Evolutionary conservation across 1,284 basidiomycete genomes (phyloP).

Genomic region (Ceratobasidium sp.): DNA sequence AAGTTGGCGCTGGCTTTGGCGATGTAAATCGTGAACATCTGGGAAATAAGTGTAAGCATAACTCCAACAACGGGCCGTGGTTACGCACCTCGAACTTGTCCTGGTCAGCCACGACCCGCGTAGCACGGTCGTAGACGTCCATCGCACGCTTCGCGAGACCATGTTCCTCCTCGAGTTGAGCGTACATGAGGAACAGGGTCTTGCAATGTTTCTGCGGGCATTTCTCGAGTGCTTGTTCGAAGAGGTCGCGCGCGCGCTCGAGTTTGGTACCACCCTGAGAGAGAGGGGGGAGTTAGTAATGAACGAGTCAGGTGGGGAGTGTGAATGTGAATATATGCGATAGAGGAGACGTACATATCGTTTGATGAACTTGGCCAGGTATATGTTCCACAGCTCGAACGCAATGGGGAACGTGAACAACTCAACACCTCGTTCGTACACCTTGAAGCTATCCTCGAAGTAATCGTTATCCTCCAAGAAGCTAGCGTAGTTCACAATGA

Average conservation of each 20-base stretch:
- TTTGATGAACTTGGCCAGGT: constrained; percentile 96
- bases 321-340: background rate
- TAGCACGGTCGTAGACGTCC: constrained; percentile 95
- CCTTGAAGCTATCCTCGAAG: constrained; percentile 99
- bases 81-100: constrained; percentile 93
- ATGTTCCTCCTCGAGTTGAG: constrained; percentile 93
- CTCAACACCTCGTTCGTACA: constrained; percentile 97
- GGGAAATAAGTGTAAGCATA: constrained; percentile 17
- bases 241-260: constrained; percentile 95
- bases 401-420: constrained; percentile 98
- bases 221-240: constrained; percentile 97
- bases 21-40: constrained; percentile 98
- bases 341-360: constrained; percentile 79
- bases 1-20: constrained; percentile 97
- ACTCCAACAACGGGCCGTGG: background rate
- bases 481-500: constrained; percentile 96
- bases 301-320: background rate
- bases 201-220: constrained; percentile 97
- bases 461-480: constrained; percentile 99
- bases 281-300: constrained; percentile 16
- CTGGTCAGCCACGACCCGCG: constrained; percentile 84
- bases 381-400: constrained; percentile 99
- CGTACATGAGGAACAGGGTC: constrained; percentile 95
- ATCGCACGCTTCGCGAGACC: constrained; percentile 97
- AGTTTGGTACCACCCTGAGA: constrained; percentile 89